These are phyloP conservation scores for Hibiscus trionum DNA, from an alignment of 345 rosid genomes.

Conservation along the genomic window DNA sequence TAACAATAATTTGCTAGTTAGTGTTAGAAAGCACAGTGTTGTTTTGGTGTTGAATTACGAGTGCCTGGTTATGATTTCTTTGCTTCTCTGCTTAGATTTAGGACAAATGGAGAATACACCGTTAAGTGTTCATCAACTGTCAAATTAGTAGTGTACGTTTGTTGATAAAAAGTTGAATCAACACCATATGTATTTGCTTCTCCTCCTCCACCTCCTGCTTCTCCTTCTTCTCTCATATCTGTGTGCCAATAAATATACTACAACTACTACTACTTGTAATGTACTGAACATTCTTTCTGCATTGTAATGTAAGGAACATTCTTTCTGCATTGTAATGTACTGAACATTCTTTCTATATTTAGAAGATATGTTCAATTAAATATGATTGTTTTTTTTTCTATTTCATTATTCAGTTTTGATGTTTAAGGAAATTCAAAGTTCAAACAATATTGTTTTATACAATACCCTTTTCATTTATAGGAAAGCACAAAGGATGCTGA, in stretches of 20 bases:
- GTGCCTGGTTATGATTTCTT: neutral
- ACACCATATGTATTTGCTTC: neutral
- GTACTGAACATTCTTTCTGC: neutral
- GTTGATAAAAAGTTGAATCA: neutral
- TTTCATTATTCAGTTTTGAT: neutral
- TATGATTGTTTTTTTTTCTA: neutral
- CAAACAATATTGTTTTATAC: neutral
- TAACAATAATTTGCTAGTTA: neutral
- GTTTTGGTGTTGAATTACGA: neutral
- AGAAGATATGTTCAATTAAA: neutral
- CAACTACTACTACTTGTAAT: no score
- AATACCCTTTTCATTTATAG: conserved; percentile 24
- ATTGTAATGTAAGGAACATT: neutral
- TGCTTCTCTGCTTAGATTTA: neutral
- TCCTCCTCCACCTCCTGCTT: no score
- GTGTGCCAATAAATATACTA: no score
- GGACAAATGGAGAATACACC: neutral
- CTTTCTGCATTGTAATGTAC: neutral
- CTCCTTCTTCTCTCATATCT: no score
- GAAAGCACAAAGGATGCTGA: conserved; percentile 80
- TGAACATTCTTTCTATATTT: neutral
- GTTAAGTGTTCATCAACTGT: neutral
- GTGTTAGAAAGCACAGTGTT: neutral
- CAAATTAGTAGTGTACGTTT: neutral
- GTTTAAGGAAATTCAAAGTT: neutral